phyloP scores from a whole-genome alignment of 768 basidiomycete species.

The Mycena indigotica region DNA sequence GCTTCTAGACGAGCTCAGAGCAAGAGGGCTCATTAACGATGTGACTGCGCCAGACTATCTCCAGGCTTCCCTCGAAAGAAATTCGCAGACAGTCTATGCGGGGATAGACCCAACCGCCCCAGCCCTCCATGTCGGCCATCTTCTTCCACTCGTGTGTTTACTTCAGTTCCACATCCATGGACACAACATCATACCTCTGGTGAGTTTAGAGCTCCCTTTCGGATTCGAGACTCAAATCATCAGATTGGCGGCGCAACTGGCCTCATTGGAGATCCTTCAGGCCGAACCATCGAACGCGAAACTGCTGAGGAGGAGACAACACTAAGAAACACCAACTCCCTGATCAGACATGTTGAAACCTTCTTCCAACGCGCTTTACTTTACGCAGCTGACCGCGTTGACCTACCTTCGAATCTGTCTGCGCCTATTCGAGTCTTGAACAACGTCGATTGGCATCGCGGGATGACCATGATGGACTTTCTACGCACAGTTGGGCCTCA shows the following conservation, averaged over 20 bases:
- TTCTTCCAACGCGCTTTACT: constrained; percentile 71
- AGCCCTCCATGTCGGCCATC: constrained; percentile 91
- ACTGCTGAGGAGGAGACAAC: constrained; percentile 62
- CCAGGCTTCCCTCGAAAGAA: constrained; percentile 36
- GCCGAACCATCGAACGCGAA: constrained; percentile 79
- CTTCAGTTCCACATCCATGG: constrained; percentile 89
- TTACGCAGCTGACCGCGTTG: constrained; percentile 53
- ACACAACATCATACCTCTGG: constrained; percentile 80
- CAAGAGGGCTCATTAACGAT: constrained; percentile 52
- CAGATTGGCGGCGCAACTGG: constrained; percentile 97
- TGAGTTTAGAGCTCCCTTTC: constrained; percentile 41
- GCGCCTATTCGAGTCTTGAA: constrained; percentile 38
- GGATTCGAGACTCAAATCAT: background rate
- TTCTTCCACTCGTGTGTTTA: constrained; percentile 83
- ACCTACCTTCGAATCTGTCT: constrained; percentile 20
- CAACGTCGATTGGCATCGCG: constrained; percentile 76
- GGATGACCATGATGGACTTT: constrained; percentile 79
- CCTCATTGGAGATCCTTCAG: constrained; percentile 95
- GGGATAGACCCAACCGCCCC: constrained; percentile 93
- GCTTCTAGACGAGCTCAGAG: constrained; percentile 45
- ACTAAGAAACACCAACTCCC: constrained; percentile 61
- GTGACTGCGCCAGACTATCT: constrained; percentile 52
- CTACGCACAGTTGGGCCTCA: constrained; percentile 78
- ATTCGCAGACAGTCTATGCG: constrained; percentile 67
- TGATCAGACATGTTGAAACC: constrained; percentile 63